Conservation (phyloP, 192 early-diverging fungal species). For the Dispira parvispora region DNA sequence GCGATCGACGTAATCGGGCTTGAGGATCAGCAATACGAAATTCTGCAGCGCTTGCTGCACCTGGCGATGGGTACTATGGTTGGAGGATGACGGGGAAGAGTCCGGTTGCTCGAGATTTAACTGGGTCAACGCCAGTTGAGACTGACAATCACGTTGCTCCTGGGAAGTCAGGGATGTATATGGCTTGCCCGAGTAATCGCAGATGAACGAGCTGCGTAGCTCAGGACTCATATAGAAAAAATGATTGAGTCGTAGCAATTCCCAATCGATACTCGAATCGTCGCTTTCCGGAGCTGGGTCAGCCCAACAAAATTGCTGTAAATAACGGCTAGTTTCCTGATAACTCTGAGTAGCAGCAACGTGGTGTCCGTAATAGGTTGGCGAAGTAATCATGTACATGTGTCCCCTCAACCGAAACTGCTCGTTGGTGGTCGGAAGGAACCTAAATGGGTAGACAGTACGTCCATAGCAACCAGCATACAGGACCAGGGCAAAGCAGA, state of each 20-base stretch:
- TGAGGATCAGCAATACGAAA: background rate
- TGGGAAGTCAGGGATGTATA: background rate
- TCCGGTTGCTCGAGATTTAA: background rate
- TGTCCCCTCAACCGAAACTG: slow-evolving; percentile 4
- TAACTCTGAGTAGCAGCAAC: background rate
- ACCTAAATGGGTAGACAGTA: background rate
- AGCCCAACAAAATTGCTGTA: background rate
- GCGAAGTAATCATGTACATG: slow-evolving; percentile 5
- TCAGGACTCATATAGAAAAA: background rate
- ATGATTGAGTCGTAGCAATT: slow-evolving; percentile 1
- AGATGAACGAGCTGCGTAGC: background rate
- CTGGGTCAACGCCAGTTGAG: background rate
- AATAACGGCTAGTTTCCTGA: background rate
- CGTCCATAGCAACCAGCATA: background rate
- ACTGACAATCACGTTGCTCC: background rate
- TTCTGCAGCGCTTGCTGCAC: background rate
- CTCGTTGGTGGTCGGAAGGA: background rate
- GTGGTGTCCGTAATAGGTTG: slow-evolving; percentile 5
- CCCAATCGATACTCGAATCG: background rate
- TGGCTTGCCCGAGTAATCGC: background rate
- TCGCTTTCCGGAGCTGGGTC: background rate
- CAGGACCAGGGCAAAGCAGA: background rate
- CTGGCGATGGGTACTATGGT: background rate
- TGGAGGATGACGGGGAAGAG: background rate
- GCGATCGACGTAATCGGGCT: background rate